Base-by-base conservation (phyloP, 495 filamentous ascomycete species). In the Parmelia sp. region DNA sequence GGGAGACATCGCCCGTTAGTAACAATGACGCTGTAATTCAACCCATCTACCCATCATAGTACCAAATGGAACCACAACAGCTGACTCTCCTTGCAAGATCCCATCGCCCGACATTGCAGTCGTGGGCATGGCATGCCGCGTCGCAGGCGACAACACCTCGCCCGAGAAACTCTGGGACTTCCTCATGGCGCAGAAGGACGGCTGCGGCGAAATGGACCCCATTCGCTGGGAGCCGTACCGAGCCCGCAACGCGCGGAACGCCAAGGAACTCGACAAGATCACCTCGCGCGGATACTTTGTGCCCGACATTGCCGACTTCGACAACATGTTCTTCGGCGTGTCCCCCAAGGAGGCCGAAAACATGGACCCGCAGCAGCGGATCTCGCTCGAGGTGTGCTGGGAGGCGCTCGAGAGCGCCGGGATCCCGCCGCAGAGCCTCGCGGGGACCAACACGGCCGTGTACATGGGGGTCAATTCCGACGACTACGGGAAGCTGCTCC, bases 71-170 rank as follows among this genome's bases (percentile, higher is more conserved):
- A 45, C 4, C 19, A n/a, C 42, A 45, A 19, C 42, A 45, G 42
- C 42, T 45, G 19, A 45, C 42, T 19, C 21, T n/a, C 4, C 42
- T 21, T 45, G n/a, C 17, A 45, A 21, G 42, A n/a, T 45, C 42
- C 7, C 21, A 23, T 45, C 19, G 42, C 42, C 37, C 9, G 56
- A 58, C 15, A 37, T 58, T 9, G 56, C 56, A 4, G 56, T 58
- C n/a, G 60, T 76, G 17, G 74, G 75, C 29, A 72, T 77, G 67
- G 74, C 72, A 7, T 77, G 75, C 58, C 74, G 75, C 23, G 63
- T 69, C 3, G 62, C 75, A 40, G 74, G 75, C 7, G 69, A 70
- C 9, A 74, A 69, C 56, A 17, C 73, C 57, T 62, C 62, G 10
- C 73, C 74, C 27, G 75, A 74, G 53, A 37, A 74, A 49, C 63